Percentiles rank a stretch among this genome's conserved stretches.
Evolutionary conservation across 257 asterid genomes (phyloP).

Genomic region (Solanum corneliomulleri): DNA sequence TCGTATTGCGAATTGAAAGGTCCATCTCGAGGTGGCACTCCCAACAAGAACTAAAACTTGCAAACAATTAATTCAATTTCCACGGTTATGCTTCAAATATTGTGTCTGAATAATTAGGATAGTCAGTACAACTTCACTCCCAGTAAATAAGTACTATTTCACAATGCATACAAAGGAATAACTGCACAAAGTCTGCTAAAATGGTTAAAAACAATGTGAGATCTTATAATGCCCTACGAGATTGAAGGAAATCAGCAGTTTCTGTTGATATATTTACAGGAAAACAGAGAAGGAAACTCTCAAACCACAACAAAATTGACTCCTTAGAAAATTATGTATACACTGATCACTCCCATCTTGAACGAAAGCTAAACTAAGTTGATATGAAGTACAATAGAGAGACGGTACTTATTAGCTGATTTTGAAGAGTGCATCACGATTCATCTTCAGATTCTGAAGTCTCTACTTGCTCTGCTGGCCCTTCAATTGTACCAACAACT

Average conservation of each 20-base stretch:
- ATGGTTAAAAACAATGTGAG: background rate
- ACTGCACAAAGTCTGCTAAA: background rate
- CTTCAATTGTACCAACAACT: conserved; percentile 33
- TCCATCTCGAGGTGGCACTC: background rate
- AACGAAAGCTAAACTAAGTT: background rate
- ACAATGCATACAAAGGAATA: background rate
- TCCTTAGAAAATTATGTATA: background rate
- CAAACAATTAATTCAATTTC: background rate
- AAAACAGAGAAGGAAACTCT: background rate
- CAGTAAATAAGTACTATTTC: background rate
- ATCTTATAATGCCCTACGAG: background rate
- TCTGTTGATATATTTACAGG: background rate
- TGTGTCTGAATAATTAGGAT: background rate
- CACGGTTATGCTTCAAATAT: background rate
- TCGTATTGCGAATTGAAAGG: background rate
- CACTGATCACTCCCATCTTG: background rate
- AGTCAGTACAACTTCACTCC: background rate
- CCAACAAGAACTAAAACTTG: background rate
- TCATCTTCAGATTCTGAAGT: conserved; percentile 49
- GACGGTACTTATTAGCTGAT: background rate
- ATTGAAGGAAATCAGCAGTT: background rate
- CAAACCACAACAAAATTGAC: background rate
- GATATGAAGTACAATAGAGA: background rate
- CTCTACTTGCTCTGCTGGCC: conserved; percentile 19
- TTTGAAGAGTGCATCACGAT: background rate